phyloP scores from a whole-genome alignment of 208 protist species.

The Trypanosoma vivax region DNA sequence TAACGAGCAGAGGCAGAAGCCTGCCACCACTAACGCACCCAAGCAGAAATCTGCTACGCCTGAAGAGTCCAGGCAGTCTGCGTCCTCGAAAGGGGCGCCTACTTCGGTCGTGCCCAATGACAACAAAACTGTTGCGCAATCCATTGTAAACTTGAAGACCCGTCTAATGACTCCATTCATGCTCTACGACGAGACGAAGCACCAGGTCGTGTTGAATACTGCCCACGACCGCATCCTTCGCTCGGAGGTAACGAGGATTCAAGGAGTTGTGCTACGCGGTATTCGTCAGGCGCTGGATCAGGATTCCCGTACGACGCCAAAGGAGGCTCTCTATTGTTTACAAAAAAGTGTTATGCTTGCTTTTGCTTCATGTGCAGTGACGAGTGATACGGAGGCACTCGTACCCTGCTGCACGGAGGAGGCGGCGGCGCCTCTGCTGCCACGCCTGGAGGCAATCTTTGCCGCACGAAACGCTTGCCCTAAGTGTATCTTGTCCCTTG shows the following conservation, averaged over 20 bases:
- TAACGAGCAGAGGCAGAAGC: too few species aligned
- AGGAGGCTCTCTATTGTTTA: constrained; percentile 44
- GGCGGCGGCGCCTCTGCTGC: constrained; percentile 25
- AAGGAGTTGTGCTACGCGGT: constrained; percentile 34
- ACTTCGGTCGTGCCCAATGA: too few species aligned
- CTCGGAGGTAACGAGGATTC: constrained; percentile 31
- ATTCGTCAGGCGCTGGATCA: constrained; percentile 24
- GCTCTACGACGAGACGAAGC: constrained; percentile 34
- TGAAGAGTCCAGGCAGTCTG: too few species aligned
- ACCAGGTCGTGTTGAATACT: constrained; percentile 41
- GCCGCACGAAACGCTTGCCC: constrained; percentile 31
- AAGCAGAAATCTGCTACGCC: too few species aligned
- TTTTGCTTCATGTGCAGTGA: constrained; percentile 34
- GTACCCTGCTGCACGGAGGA: constrained; percentile 20
- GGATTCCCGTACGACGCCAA: constrained; percentile 27
- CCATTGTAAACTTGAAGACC: constrained; percentile 28
- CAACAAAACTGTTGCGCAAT: not conserved
- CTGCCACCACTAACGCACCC: too few species aligned
- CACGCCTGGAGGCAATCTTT: constrained; percentile 38
- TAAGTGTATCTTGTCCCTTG: constrained; percentile 31
- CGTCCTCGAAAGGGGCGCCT: too few species aligned
- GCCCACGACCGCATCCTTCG: constrained; percentile 28
- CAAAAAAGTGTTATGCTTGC: constrained; percentile 37
- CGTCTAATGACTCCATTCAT: constrained; percentile 47
- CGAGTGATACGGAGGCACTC: constrained; percentile 12